Percentiles rank a stretch among this genome's conserved stretches.
These are phyloP conservation scores for Senna siamea DNA, from an alignment of 306 rosid species.

Conservation along the genomic window DNA sequence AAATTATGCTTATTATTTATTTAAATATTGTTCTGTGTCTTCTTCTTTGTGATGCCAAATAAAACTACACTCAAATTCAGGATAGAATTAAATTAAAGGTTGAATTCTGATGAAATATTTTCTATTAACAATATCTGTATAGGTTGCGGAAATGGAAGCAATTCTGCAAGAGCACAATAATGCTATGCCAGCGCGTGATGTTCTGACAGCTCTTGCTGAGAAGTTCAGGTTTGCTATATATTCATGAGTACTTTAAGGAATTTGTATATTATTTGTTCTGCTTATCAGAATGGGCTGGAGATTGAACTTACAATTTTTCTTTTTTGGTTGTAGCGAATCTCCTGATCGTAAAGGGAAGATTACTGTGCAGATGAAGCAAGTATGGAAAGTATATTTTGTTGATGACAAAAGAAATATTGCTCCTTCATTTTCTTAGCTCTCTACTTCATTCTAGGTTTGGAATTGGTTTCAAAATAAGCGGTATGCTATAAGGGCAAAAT, in stretches of 20 bases:
- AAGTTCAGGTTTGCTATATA: slow-evolving; percentile 78
- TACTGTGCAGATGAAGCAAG: slow-evolving; percentile 95
- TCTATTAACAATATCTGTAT: slow-evolving; percentile 24
- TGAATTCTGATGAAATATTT: slow-evolving; percentile 3
- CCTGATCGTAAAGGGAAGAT: slow-evolving; percentile 88
- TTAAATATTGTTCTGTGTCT: neutral
- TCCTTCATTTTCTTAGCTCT: slow-evolving; percentile 38
- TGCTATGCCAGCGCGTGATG: slow-evolving; percentile 84
- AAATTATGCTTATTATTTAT: neutral
- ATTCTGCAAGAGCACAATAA: slow-evolving; percentile 82
- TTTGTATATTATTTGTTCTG: slow-evolving; percentile 9
- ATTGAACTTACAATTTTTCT: slow-evolving; percentile 33
- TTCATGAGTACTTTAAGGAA: slow-evolving; percentile 27
- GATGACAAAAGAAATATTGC: slow-evolving; percentile 1
- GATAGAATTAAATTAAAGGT: neutral
- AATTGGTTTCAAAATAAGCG: slow-evolving; percentile 99
- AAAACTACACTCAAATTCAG: neutral
- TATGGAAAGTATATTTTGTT: slow-evolving; percentile 49
- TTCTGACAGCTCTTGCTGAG: slow-evolving; percentile 77
- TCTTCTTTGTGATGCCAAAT: slow-evolving; percentile 18
- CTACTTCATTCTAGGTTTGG: slow-evolving; percentile 74
- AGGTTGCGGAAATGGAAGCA: slow-evolving; percentile 94
- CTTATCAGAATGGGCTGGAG: slow-evolving; percentile 23
- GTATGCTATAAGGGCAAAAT: slow-evolving; percentile 86
- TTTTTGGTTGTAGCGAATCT: slow-evolving; percentile 63